Evolutionary conservation across 129 eudicot genomes (phyloP).

Genomic region (Chrysanthemum seticuspe): DNA sequence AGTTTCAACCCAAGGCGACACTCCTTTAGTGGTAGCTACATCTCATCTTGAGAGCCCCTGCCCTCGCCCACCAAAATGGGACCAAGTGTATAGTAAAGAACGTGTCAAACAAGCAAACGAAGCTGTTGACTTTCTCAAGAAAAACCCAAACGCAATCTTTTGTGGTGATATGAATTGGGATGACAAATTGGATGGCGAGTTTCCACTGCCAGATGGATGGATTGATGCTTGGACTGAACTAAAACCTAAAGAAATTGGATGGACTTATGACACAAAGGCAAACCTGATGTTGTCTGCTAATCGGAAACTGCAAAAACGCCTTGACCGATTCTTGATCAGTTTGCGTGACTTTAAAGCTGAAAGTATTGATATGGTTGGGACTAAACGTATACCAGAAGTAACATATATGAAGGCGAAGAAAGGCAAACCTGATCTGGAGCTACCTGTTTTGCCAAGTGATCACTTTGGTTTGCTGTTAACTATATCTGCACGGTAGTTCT

Average conservation of each 20-base stretch:
- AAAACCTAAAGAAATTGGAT: slow-evolving; percentile 61
- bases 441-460: slow-evolving; percentile 94
- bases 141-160: slow-evolving; percentile 57
- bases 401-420: slow-evolving; percentile 65
- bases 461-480: slow-evolving; percentile 86
- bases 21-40: slow-evolving; percentile 60
- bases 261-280: slow-evolving; percentile 86
- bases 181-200: slow-evolving; percentile 75
- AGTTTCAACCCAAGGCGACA: slow-evolving; percentile 25
- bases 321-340: slow-evolving; percentile 61
- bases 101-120: slow-evolving; percentile 49
- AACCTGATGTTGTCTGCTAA: slow-evolving; percentile 81
- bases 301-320: slow-evolving; percentile 66
- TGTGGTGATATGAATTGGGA: slow-evolving; percentile 60
- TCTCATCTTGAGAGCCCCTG: slow-evolving; percentile 89
- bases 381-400: slow-evolving; percentile 61
- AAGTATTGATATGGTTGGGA: slow-evolving; percentile 68
- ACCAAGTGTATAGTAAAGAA: slow-evolving; percentile 86
- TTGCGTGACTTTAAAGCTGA: slow-evolving; percentile 55
- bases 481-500: slow-evolving; percentile 28
- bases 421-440: slow-evolving; percentile 53
- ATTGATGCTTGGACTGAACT: slow-evolving; percentile 73
- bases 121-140: slow-evolving; percentile 54
- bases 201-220: slow-evolving; percentile 81
- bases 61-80: slow-evolving; percentile 89